A percentile compares a stretch with the other conserved stretches of the same genome.
phyloP scores from a whole-genome alignment of 2,329 filamentous ascomycete species.

The Arachnomyces sp. region DNA sequence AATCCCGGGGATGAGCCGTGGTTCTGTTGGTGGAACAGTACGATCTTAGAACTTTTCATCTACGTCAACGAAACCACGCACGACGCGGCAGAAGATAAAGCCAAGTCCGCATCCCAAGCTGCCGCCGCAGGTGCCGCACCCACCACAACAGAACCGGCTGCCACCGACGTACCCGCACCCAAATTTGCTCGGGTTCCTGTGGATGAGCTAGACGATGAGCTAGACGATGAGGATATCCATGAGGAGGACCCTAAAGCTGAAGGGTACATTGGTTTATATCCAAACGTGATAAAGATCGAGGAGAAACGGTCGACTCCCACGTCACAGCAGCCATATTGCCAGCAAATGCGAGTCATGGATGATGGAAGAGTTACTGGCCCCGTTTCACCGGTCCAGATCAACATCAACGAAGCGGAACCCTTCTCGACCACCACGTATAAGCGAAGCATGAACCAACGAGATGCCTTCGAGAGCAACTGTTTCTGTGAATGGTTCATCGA shows the following conservation, averaged over 20 bases:
- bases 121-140: conserved; percentile 8
- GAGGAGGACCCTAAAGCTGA: no score
- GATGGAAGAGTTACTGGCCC: conserved; percentile 36
- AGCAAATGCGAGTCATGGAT: conserved; percentile 55
- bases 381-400: conserved; percentile 21
- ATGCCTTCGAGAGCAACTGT: conserved; percentile 3
- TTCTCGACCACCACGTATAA: no score
- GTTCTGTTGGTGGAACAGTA: conserved; percentile 65
- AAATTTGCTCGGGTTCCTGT: conserved; percentile 11
- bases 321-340: conserved; percentile 50
- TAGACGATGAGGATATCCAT: no score
- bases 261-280: conserved; percentile 30
- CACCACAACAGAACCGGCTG: conserved; percentile 2
- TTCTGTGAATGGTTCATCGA: conserved; percentile 12
- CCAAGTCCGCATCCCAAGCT: conserved; percentile 12
- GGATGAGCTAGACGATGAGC: conserved; percentile 15
- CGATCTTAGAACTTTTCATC: conserved; percentile 59
- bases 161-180: conserved; percentile 12
- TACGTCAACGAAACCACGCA: conserved; percentile 51
- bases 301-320: conserved; percentile 49
- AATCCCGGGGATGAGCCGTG: conserved; percentile 55
- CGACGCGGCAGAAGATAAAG: conserved; percentile 14
- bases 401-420: conserved; percentile 29
- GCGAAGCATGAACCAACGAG: no score
- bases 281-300: conserved; percentile 58